A percentile compares a stretch with the other conserved stretches of the same genome.
phyloP scores from a whole-genome alignment of 1,284 basidiomycete genomes.

The Irpex rosettiformis region DNA sequence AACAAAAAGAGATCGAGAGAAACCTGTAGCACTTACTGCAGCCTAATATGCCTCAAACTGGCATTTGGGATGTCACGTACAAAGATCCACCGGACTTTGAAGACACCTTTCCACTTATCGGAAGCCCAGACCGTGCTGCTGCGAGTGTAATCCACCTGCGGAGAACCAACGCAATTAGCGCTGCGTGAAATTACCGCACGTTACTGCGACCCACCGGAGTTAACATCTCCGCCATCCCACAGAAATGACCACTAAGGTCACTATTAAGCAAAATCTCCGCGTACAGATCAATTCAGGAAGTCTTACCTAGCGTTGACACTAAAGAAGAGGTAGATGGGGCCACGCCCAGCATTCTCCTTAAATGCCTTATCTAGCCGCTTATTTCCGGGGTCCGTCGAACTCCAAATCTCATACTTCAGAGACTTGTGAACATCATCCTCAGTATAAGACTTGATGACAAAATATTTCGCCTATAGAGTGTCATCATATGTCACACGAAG shows the following conservation, averaged over 20 bases:
- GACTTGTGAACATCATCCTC: conserved; percentile 98
- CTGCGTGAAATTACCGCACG: not conserved
- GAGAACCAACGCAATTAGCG: not conserved
- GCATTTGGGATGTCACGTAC: conserved; percentile 92
- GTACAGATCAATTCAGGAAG: not conserved
- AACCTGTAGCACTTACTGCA: conserved; percentile 53
- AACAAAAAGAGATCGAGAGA: not conserved
- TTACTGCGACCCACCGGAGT: conserved; percentile 54
- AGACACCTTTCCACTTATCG: conserved; percentile 98
- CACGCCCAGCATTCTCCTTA: conserved; percentile 81
- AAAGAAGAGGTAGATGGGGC: conserved; percentile 95
- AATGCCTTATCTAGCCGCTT: conserved; percentile 95
- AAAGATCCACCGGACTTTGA: conserved; percentile 94
- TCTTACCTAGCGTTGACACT: conserved; percentile 85
- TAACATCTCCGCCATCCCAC: conserved; percentile 95
- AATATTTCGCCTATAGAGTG: conserved; percentile 74
- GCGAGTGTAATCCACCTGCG: conserved; percentile 74
- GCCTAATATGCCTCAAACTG: conserved; percentile 77
- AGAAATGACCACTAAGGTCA: conserved; percentile 80
- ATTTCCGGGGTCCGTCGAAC: conserved; percentile 92
- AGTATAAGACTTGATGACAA: conserved; percentile 97
- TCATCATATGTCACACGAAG: not conserved
- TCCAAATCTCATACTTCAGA: conserved; percentile 96
- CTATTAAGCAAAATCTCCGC: conserved; percentile 8
- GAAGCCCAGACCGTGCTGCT: conserved; percentile 95